A percentile compares a stretch with the other conserved stretches of the same genome.
phyloP scores from a whole-genome alignment of 495 filamentous ascomycete species.

The Neurospora sp. region DNA sequence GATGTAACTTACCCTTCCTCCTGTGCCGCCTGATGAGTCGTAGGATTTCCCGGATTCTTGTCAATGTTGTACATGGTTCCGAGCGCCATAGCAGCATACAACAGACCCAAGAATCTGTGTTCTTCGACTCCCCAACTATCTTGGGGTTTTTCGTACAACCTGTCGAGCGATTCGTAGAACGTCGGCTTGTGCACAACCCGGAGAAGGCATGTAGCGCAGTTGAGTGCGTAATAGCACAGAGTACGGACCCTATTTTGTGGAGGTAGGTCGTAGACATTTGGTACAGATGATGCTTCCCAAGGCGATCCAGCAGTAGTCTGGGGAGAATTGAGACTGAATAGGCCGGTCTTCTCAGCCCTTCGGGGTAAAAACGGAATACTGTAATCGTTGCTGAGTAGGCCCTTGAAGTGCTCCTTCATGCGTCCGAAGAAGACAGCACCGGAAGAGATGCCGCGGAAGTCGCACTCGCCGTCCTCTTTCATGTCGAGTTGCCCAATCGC shows the following conservation, averaged over 20 bases:
- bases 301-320: slow-evolving; percentile 42
- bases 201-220: slow-evolving; percentile 75
- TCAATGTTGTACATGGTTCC: slow-evolving; percentile 71
- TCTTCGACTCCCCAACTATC: slow-evolving; percentile 66
- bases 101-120: slow-evolving; percentile 68
- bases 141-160: slow-evolving; percentile 61
- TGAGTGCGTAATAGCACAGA: slow-evolving; percentile 67
- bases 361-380: slow-evolving; percentile 38
- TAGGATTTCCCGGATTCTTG: slow-evolving; percentile 24
- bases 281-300: slow-evolving; percentile 49
- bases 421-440: slow-evolving; percentile 76
- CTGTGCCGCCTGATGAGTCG: slow-evolving; percentile 57
- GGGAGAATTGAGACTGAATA: slow-evolving; percentile 58
- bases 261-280: slow-evolving; percentile 61
- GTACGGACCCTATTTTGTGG: slow-evolving; percentile 52
- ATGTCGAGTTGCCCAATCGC: slow-evolving; percentile 82
- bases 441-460: slow-evolving; percentile 91
- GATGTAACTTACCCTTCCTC: slow-evolving; percentile 58
- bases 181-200: slow-evolving; percentile 81
- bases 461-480: slow-evolving; percentile 85
- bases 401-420: slow-evolving; percentile 69
- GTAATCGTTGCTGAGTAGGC: slow-evolving; percentile 49
- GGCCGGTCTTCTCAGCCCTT: slow-evolving; percentile 20
- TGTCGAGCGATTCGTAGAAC: slow-evolving; percentile 69
- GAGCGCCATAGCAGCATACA: slow-evolving; percentile 76